These are phyloP conservation scores for Penicillium decumbens DNA, from an alignment of 2,329 filamentous ascomycete genomes.

Conservation along the genomic window DNA sequence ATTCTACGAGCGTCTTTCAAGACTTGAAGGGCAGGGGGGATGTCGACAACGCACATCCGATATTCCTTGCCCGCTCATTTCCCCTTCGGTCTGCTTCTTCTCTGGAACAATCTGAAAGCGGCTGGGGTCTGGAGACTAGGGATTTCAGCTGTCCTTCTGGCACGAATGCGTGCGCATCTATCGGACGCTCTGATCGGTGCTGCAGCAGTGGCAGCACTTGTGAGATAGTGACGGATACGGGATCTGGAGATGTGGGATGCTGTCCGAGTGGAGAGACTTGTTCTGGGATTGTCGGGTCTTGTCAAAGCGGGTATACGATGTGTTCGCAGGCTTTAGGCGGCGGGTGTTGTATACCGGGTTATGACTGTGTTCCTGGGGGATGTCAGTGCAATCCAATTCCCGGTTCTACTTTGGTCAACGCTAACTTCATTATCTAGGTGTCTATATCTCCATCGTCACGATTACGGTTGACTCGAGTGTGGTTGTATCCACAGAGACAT, in stretches of 20 bases:
- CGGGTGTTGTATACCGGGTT: slow-evolving; percentile 60
- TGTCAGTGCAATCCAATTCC: slow-evolving; percentile 38
- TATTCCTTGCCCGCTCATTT: slow-evolving; percentile 13
- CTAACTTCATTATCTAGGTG: slow-evolving; percentile 22
- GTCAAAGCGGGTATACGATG: slow-evolving; percentile 50
- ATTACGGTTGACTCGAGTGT: slow-evolving; percentile 34
- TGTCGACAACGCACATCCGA: background rate
- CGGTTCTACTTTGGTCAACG: background rate
- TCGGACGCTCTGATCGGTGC: slow-evolving; percentile 56
- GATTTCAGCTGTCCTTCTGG: slow-evolving; percentile 56
- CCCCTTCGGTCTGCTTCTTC: slow-evolving; percentile 9
- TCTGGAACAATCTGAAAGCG: background rate
- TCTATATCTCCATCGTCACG: slow-evolving; percentile 33
- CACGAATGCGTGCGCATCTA: slow-evolving; percentile 52
- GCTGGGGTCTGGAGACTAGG: slow-evolving; percentile 22
- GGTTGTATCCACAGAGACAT: slow-evolving; percentile 30
- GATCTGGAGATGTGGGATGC: slow-evolving; percentile 56
- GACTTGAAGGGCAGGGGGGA: background rate
- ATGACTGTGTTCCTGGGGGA: slow-evolving; percentile 53
- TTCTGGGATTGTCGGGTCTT: slow-evolving; percentile 48
- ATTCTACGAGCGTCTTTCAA: slow-evolving; percentile 2
- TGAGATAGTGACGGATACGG: slow-evolving; percentile 50
- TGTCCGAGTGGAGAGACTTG: slow-evolving; percentile 54
- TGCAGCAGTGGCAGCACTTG: slow-evolving; percentile 53
- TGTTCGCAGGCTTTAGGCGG: slow-evolving; percentile 54